phyloP scores from a whole-genome alignment of 768 basidiomycete species.

The Termitomyces sp. region DNA sequence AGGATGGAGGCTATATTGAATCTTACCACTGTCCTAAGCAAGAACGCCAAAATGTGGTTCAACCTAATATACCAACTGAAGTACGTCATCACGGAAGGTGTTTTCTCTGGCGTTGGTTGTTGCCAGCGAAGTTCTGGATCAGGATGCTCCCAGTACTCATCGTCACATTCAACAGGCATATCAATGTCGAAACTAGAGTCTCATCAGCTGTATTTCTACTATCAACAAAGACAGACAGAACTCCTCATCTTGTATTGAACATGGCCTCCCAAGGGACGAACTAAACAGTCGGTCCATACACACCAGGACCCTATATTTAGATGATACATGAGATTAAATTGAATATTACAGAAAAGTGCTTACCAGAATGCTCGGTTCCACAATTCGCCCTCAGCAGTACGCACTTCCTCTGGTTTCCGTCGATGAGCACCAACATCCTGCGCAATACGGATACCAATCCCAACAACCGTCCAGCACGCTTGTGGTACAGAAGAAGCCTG shows the following conservation, averaged over 20 bases:
- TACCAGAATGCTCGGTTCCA: slow-evolving; percentile 73
- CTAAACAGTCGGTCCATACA: slow-evolving; percentile 48
- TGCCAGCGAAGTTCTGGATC: slow-evolving; percentile 58
- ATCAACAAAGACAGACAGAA: slow-evolving; percentile 27
- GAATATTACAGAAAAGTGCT: slow-evolving; percentile 1
- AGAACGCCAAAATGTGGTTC: slow-evolving; percentile 59
- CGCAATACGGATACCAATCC: slow-evolving; percentile 67
- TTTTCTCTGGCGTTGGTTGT: slow-evolving; percentile 49
- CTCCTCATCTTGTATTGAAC: slow-evolving; percentile 80
- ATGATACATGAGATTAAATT: neutral
- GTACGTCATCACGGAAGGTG: slow-evolving; percentile 48
- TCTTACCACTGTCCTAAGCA: slow-evolving; percentile 58
- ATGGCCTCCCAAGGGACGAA: slow-evolving; percentile 60
- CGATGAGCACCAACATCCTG: slow-evolving; percentile 77
- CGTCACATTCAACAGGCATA: slow-evolving; percentile 57
- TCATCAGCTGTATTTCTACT: neutral
- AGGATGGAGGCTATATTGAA: neutral
- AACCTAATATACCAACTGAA: slow-evolving; percentile 57
- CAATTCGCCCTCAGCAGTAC: slow-evolving; percentile 58
- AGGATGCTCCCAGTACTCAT: slow-evolving; percentile 68
- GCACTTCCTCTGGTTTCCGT: slow-evolving; percentile 26
- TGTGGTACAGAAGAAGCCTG: slow-evolving; percentile 58
- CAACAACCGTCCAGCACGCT: slow-evolving; percentile 62
- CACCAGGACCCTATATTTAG: slow-evolving; percentile 40
- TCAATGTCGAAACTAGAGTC: slow-evolving; percentile 65